phyloP scores from a whole-genome alignment of 495 filamentous ascomycete genomes.

The Articulospora tetracladia region DNA sequence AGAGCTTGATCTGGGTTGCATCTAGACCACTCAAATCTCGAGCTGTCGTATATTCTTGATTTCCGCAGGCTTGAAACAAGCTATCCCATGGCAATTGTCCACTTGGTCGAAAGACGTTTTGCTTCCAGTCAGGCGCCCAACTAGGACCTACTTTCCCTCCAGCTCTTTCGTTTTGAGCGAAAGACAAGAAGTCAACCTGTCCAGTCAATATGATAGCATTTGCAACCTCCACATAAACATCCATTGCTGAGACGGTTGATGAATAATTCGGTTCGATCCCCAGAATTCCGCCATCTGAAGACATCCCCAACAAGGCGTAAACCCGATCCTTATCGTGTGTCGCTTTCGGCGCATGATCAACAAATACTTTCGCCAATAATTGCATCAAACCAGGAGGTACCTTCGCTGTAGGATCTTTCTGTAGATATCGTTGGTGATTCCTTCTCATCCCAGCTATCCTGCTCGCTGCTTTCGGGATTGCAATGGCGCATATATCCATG shows the following conservation, averaged over 20 bases:
- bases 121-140: conserved; percentile 13
- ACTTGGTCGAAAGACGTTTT: neutral
- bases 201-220: conserved; percentile 1
- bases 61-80: neutral
- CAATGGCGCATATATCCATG: neutral
- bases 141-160: neutral
- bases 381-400: neutral
- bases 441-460: neutral
- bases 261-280: conserved; percentile 1
- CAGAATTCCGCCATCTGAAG: neutral
- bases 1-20: neutral
- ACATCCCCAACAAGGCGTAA: conserved; percentile 7
- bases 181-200: conserved; percentile 4
- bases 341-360: neutral
- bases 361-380: neutral
- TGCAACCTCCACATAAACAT: neutral
- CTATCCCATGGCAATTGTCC: conserved; percentile 9
- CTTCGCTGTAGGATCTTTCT: neutral
- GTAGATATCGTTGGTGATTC: neutral
- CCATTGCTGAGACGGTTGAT: neutral
- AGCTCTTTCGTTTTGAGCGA: neutral
- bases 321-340: conserved; percentile 5
- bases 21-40: neutral
- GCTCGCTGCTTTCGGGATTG: neutral
- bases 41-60: neutral